These are phyloP conservation scores for Aspergillus pseudonomiae DNA, from an alignment of 2,329 filamentous ascomycete species.

Conservation along the genomic window DNA sequence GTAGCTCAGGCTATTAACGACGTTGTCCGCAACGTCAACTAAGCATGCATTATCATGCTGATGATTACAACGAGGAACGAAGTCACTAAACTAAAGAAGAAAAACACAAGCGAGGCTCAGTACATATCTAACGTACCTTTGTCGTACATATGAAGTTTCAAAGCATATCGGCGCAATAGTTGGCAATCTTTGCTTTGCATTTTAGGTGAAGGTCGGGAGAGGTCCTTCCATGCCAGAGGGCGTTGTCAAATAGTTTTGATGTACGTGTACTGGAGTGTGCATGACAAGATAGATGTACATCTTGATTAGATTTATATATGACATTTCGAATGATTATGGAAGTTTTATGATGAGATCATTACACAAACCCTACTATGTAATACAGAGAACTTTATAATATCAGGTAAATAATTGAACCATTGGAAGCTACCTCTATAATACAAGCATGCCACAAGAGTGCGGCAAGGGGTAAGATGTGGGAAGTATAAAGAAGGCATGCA, in stretches of 20 bases:
- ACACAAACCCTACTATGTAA: neutral
- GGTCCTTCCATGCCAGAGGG: neutral
- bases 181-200: neutral
- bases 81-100: neutral
- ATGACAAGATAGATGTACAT: neutral
- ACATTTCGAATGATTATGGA: neutral
- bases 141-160: neutral
- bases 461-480: neutral
- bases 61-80: neutral
- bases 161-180: neutral
- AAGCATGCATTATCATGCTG: neutral
- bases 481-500: slow-evolving; percentile 12
- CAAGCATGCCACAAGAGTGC: slow-evolving; percentile 7
- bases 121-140: neutral
- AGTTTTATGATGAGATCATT: neutral
- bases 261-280: neutral
- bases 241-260: neutral
- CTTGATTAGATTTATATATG: neutral
- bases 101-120: neutral
- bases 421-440: slow-evolving; percentile 20
- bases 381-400: neutral
- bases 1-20: slow-evolving; percentile 43
- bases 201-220: neutral
- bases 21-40: slow-evolving; percentile 40
- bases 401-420: slow-evolving; percentile 2